Evolutionary conservation across 1,139 yeast species (phyloP), one percentile per base, ranked within the genome.

Genomic region (Citeromyces hawaiiensis): DNA sequence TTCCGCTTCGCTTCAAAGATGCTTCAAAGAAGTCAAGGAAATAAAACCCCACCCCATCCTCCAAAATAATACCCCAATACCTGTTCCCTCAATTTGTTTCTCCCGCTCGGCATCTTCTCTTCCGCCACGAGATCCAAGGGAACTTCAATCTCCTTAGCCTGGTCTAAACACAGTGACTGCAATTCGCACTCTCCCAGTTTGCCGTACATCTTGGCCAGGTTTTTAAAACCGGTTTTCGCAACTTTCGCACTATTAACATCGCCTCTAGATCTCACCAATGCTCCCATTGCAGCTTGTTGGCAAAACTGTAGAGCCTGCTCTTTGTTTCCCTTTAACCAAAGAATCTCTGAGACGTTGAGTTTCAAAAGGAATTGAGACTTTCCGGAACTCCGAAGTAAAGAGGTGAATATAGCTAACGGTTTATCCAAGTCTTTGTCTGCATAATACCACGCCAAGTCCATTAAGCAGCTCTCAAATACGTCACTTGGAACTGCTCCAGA

Each of bases 251-350:
- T 55, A 42, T 64, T 66, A 31, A 52, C 55, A 35, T 59, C 56
- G 17, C 54, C 51, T 11, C 40, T 37, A n/a, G 60, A 49, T 37
- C 50, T 46, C 23, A 56, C 47, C 40, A 50, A 53, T 0, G 70
- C 48, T 17, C 55, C 56, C 31, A 53, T 48, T 19, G 63, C 63
- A 14, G 67, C 70, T 40, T 75, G 76, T 52, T 77, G 79, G 8
- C 74, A 72, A 79, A 85, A 76, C 14, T 74, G 64, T 31, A 78
- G 61, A 1, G 87, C 82, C 43, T 72, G 72, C 33, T 62, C 52
- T 37, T 64, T 58, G 39, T 63, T 58, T 1, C 77, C 76, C 43
- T 70, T 63, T 5, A 68, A 70, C 83, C 86, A 81, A 46, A 80
- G 55, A 5, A 81, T 59, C 54, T 81, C 88, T 42, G 82, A 67